A percentile compares a stretch with the other conserved stretches of the same genome.
Conservation (phyloP, 148 eudicot genomes). For the Spergularia bocconei region DNA sequence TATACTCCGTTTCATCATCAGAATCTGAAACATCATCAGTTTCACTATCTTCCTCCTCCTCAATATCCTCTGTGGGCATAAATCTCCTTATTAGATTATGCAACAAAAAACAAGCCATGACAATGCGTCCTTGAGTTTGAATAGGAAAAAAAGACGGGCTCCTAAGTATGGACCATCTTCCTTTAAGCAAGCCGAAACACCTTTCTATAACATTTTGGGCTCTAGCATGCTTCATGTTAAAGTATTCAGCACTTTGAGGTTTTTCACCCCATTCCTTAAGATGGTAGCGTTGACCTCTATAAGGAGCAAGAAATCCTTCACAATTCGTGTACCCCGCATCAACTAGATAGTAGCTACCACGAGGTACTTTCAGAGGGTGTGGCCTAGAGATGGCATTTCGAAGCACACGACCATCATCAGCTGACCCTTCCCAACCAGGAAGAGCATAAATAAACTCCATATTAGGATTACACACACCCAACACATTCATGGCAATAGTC, state of each 20-base stretch:
- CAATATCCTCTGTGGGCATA: background rate
- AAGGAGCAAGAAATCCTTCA: conserved; percentile 2
- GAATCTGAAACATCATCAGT: background rate
- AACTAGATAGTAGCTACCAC: background rate
- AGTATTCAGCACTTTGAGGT: background rate
- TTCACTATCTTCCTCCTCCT: background rate
- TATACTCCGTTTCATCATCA: conserved; percentile 2
- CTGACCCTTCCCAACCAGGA: conserved; percentile 5
- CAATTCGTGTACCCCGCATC: conserved; percentile 1
- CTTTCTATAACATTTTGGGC: background rate
- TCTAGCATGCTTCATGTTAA: background rate
- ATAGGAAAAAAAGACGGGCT: background rate
- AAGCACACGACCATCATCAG: background rate
- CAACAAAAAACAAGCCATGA: background rate
- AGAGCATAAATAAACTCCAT: background rate
- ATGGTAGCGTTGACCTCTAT: background rate
- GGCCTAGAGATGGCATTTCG: background rate
- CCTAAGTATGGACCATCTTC: conserved; percentile 3
- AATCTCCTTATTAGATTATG: background rate
- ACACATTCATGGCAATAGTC: background rate
- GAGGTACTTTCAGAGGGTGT: background rate
- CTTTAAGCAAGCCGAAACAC: background rate
- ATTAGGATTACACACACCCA: background rate
- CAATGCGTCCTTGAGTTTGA: background rate
- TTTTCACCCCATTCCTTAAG: background rate